Percentiles rank a stretch among this genome's conserved stretches.
These are phyloP conservation scores for Neurospora intermedia DNA, from an alignment of 495 filamentous ascomycete species.

Conservation along the genomic window DNA sequence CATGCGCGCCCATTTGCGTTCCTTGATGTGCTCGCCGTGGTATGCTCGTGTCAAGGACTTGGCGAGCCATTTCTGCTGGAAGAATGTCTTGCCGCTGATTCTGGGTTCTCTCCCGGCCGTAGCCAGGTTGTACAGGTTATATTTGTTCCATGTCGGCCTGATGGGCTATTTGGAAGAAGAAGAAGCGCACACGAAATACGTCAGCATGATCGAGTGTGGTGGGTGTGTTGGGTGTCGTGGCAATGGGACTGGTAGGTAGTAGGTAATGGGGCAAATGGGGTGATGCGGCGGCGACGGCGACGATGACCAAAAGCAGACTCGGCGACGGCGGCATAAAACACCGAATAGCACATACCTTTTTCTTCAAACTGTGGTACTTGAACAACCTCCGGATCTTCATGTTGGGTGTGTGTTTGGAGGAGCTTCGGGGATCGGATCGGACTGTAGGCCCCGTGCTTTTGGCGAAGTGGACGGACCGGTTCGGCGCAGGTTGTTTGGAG, in stretches of 20 bases:
- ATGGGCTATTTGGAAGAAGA: constrained; percentile 52
- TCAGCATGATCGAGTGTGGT: not conserved
- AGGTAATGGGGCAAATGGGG: not conserved
- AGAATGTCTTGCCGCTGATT: constrained; percentile 51
- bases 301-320: not conserved
- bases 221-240: not conserved
- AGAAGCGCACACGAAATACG: not conserved
- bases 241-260: not conserved
- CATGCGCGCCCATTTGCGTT: constrained; percentile 85
- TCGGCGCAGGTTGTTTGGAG: not conserved
- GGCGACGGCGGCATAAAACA: not conserved
- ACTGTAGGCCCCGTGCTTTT: not conserved
- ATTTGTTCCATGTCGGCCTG: constrained; percentile 95
- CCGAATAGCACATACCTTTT: constrained; percentile 36
- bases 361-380: constrained; percentile 54
- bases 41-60: constrained; percentile 76
- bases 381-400: constrained; percentile 44
- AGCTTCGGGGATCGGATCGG: constrained; percentile 6
- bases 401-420: constrained; percentile 6
- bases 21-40: constrained; percentile 87
- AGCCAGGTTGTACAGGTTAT: constrained; percentile 83
- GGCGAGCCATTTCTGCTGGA: constrained; percentile 95
- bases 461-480: not conserved
- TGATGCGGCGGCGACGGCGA: not conserved
- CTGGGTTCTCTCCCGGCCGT: constrained; percentile 19